These are phyloP conservation scores for Aspergillus novoparasiticus DNA, from an alignment of 2,329 filamentous ascomycete species.

Conservation along the genomic window DNA sequence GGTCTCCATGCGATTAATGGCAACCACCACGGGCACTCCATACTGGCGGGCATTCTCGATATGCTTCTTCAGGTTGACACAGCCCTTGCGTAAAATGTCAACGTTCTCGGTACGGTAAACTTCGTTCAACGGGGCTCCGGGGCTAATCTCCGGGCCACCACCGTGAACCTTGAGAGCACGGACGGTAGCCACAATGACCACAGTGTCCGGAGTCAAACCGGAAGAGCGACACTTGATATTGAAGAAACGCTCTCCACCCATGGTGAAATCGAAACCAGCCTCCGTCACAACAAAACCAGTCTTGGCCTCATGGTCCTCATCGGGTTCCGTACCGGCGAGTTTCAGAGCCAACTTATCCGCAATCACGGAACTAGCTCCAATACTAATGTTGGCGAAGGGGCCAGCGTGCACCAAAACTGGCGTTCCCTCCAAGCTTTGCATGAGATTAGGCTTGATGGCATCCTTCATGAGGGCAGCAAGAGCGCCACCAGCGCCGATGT, in stretches of 20 bases:
- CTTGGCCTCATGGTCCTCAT: slow-evolving; percentile 81
- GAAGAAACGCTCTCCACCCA: slow-evolving; percentile 99
- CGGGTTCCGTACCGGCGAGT: slow-evolving; percentile 88
- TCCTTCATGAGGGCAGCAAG: slow-evolving; percentile 95
- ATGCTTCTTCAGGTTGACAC: slow-evolving; percentile 93
- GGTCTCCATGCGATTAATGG: slow-evolving; percentile 94
- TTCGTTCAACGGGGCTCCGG: slow-evolving; percentile 79
- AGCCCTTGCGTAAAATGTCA: slow-evolving; percentile 84
- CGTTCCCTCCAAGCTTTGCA: slow-evolving; percentile 97
- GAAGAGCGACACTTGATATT: slow-evolving; percentile 99
- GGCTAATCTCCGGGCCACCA: slow-evolving; percentile 88
- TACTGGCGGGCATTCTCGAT: slow-evolving; percentile 87
- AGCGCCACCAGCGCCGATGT: slow-evolving; percentile 89
- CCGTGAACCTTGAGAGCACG: slow-evolving; percentile 96
- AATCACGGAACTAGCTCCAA: slow-evolving; percentile 92
- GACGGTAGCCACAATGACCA: slow-evolving; percentile 93
- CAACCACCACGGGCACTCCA: slow-evolving; percentile 91
- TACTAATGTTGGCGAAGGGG: slow-evolving; percentile 97
- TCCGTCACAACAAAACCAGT: slow-evolving; percentile 94
- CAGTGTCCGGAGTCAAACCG: slow-evolving; percentile 86
- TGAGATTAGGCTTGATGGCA: slow-evolving; percentile 97
- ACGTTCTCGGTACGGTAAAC: slow-evolving; percentile 94
- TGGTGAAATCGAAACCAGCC: slow-evolving; percentile 98
- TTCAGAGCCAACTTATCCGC: slow-evolving; percentile 96
- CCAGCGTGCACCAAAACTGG: slow-evolving; percentile 97